Evolutionary conservation across 1,284 basidiomycete genomes (phyloP), one percentile per base, ranked within the genome.

Genomic region (Ganoderma meredithae): DNA sequence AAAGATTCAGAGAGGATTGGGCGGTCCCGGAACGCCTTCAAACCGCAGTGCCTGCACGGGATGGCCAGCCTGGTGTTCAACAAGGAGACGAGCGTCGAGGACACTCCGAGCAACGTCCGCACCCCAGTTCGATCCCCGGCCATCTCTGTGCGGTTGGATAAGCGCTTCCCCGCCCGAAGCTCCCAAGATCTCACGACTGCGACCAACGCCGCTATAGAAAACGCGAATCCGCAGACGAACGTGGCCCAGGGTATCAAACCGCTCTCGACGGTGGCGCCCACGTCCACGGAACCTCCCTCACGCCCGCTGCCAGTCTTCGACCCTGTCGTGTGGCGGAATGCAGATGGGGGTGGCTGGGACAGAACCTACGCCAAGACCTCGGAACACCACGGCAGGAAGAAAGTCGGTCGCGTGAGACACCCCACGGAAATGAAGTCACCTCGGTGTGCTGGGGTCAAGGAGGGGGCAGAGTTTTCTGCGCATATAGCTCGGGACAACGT

Each of bases 381-480:
- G 44, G n/a, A 22, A 47, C 44, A 25, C 52, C 52, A 53, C 52
- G 22, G 52, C 52, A 53, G 27, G 15, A 53, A 13, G 25, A 31
- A 31, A 12, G 15, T 27, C 15, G 52, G 52, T 31, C 52, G 52
- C 52, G 52, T 53, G 52, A 17, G 52, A 31, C 4, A 53, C 25
- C 52, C 25, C 52, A 53, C 52, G 52, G 52, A 53, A 53, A 53
- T 53, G 52, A 53, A 53, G 52, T 31, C 52, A 25, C 17, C 25
- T 25, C 0, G n/a, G 13, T 49, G 4, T 7, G 13, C 47, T 22
- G 25, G 47, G 47, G 47, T 25, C n/a, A 17, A 52, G n/a, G 47
- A 10, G 25, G 15, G 22, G 47, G 36, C 36, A 52, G 47, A 25
- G 12, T 25, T 25, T 52, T 25, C n/a, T n/a, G 49, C 49, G 49